Conservation (phyloP, 2,329 filamentous ascomycete genomes). For the Ilyonectria robusta region DNA sequence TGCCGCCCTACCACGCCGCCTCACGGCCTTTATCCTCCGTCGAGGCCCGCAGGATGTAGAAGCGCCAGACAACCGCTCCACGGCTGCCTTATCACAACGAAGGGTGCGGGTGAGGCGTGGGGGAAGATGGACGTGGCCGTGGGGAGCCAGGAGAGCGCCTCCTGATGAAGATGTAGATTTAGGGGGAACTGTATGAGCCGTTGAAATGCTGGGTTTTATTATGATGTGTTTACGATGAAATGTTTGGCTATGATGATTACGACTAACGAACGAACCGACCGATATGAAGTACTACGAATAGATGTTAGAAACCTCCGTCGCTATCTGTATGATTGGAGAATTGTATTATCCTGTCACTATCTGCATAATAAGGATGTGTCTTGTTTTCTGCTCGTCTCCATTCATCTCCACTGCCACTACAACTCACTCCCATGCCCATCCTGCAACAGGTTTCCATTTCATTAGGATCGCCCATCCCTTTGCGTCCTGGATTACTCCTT, state of each 20-base stretch:
- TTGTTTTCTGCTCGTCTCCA: background rate
- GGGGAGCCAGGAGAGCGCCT: conserved; percentile 3
- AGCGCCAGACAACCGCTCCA: conserved; percentile 41
- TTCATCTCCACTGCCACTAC: background rate
- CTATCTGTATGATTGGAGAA: conserved; percentile 11
- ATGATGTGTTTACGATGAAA: background rate
- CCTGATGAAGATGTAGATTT: conserved; percentile 29
- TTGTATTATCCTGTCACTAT: conserved; percentile 4
- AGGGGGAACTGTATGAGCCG: conserved; percentile 24
- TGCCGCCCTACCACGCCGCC: conserved; percentile 20
- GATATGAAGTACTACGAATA: background rate
- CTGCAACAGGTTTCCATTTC: background rate
- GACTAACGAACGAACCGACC: background rate
- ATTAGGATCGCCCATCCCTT: background rate
- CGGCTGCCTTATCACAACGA: conserved; percentile 22
- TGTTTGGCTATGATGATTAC: conserved; percentile 18
- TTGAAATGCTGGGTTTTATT: background rate
- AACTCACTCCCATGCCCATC: background rate
- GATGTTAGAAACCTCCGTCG: background rate
- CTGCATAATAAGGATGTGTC: background rate
- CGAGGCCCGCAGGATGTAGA: conserved; percentile 35
- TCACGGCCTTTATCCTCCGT: conserved; percentile 21
- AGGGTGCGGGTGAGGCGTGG: conserved; percentile 11
- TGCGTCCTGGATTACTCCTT: conserved; percentile 15
- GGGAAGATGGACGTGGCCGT: conserved; percentile 30